Base-by-base conservation (phyloP, 257 asterid genomes). In the Solanum paucissectum region DNA sequence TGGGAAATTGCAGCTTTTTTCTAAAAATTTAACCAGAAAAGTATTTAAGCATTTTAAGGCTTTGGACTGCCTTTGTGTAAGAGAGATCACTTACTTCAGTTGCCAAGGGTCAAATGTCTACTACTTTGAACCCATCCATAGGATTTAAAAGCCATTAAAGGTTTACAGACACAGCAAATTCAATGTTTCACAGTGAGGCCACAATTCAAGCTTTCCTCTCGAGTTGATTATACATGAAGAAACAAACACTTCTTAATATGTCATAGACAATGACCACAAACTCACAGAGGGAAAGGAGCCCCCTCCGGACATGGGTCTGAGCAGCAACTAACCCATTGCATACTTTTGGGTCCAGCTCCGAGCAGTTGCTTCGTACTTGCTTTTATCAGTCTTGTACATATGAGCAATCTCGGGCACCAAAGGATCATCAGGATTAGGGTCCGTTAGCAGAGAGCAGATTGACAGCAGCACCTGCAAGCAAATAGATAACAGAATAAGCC, bases 321-420 rank as follows among this genome's bases (percentile, higher is more conserved):
- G 62, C 73, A 73, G 81, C 62, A 49, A 55, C 88, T 88, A 91
- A 64, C 93, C 91, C 93, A 91, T 91, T 58, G 93, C 91, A 27
- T 91, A 89, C 87, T 91, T 91, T 81, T 91, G 91, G 87, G 93
- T 91, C 93, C 93, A 91, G 93, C 93, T 89, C 69, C 93, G 88
- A 79, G 93, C 93, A 68, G 93, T 91, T 33, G 91, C 88, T 83
- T 91, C 93, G 1, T 91, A 91, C 90, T 91, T 91, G 90, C 87
- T 76, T 83, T 86, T 84, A 34, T 91, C 93, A 10, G 91, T 91
- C 84, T 91, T 91, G 86, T 91, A 91, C 93, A 91, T 89, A 49
- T 91, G 93, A 74, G 93, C 93, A 74, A 91, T 91, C 77, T 91
- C 93, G 3, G 93, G 93, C 69, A 91, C 93, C n/a, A 91, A 87